Evolutionary conservation across 2,329 filamentous ascomycete species (phyloP), one percentile per base, ranked within the genome.

Genomic region (Beauveria varroae): DNA sequence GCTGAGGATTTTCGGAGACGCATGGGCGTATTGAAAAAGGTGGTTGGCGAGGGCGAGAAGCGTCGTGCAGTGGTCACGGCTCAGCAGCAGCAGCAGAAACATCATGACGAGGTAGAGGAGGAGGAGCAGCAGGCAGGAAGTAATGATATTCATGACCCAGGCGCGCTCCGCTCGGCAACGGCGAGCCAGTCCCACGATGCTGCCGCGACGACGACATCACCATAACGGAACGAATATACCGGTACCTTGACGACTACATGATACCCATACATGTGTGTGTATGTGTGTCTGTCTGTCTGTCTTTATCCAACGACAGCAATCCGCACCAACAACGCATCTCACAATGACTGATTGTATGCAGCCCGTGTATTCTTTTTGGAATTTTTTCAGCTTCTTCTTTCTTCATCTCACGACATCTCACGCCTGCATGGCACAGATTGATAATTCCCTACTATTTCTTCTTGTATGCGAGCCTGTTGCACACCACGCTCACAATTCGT

Each of bases 1-100:
- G 69, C 85, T 2, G 80, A 81, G 18, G 81, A 85, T 41, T 88
- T 88, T 64, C 79, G 83, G 59, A 76, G 75, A 62, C 77, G 81
- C 50, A 85, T 88, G 83, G 72, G 63, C 3, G 74, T 83, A 22
- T 67, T 87, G 64, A 78, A 77, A 57, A 81, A 74, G 66, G 79
- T 86, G 3, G 78, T 84, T 9, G 77, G 77, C n/a, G 78, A 80
- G n/a, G 76, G 77, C 3, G 77, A 81, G 61, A 76, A 76, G 55
- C 75, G 78, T 57, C 72, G 74, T 58, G 69, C 61, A 60, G 51
- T 57, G 24, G 18, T 41, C 34, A 37, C 34, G 28, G 30, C 44
- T 6, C 43, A 43, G 16, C 55, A 62, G 43, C 34, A 28, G 26
- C 26, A 28, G 26, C 26, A 28, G 26, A 30, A 30, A 30, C 7